phyloP scores from a whole-genome alignment of 2,329 filamentous ascomycete genomes.

The Hypoxylon sp. region DNA sequence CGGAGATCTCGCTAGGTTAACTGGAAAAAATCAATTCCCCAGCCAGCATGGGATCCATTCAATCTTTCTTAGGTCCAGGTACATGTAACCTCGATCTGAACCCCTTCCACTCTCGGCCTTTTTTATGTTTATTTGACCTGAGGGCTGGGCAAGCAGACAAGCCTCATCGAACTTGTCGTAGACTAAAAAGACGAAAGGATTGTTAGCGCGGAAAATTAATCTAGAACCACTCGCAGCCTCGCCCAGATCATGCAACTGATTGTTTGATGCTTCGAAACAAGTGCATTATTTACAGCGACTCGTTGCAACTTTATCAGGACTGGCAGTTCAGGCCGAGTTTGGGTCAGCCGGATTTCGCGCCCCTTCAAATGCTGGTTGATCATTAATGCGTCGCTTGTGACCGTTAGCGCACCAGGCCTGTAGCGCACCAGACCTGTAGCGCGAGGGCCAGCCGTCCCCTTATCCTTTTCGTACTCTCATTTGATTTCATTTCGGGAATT shows the following conservation, averaged over 20 bases:
- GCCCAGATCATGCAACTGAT: neutral
- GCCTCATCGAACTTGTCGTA: constrained; percentile 5
- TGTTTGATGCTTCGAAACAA: neutral
- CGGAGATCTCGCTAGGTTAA: constrained; percentile 33
- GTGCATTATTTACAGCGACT: constrained; percentile 12
- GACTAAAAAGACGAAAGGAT: neutral
- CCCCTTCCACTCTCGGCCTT: constrained; percentile 12
- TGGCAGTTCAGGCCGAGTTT: constrained; percentile 11
- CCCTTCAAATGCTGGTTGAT: constrained; percentile 30
- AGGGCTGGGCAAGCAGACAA: constrained; percentile 7
- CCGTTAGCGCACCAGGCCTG: constrained; percentile 9
- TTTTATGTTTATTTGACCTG: constrained; percentile 23
- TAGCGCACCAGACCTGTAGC: too few relatives aligned
- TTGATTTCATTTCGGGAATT: constrained; percentile 3
- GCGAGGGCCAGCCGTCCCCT: constrained; percentile 8
- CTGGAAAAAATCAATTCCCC: constrained; percentile 28
- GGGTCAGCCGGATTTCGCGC: constrained; percentile 27
- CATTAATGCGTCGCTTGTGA: constrained; percentile 35
- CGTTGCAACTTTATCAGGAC: constrained; percentile 11
- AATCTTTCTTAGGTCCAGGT: constrained; percentile 12
- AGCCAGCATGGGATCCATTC: constrained; percentile 11
- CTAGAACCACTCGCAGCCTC: constrained; percentile 1
- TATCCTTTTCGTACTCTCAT: constrained; percentile 4
- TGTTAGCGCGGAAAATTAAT: neutral
- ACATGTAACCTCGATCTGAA: constrained; percentile 31